phyloP scores from a whole-genome alignment of 2,329 filamentous ascomycete genomes.

The Rasamsonia emersonii region DNA sequence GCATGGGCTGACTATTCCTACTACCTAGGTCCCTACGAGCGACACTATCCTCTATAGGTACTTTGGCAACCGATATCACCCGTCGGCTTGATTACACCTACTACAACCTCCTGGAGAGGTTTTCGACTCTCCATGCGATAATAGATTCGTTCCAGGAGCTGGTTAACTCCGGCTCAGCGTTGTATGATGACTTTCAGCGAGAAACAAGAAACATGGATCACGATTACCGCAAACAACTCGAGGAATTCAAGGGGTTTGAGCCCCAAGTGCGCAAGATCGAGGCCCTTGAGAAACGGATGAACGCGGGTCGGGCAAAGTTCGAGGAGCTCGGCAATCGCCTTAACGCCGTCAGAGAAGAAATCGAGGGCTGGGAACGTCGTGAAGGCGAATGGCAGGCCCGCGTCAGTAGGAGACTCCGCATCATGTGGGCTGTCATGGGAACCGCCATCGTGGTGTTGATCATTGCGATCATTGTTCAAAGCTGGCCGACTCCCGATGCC shows the following conservation, averaged over 20 bases:
- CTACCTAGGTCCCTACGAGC: constrained; percentile 22
- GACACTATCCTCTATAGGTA: constrained; percentile 27
- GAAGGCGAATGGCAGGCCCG: constrained; percentile 35
- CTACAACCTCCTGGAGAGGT: constrained; percentile 39
- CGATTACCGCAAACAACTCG: constrained; percentile 29
- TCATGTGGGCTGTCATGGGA: constrained; percentile 27
- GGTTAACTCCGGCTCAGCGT: constrained; percentile 24
- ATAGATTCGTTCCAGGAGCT: constrained; percentile 36
- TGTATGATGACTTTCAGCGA: constrained; percentile 31
- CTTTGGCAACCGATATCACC: constrained; percentile 34
- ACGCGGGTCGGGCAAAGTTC: constrained; percentile 24
- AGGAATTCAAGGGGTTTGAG: constrained; percentile 29
- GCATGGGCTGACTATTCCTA: constrained; percentile 1
- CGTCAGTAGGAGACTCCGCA: constrained; percentile 28
- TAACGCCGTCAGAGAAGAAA: constrained; percentile 28
- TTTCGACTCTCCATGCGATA: constrained; percentile 31
- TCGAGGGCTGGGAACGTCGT: constrained; percentile 34
- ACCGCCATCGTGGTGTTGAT: constrained; percentile 20
- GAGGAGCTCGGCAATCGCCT: constrained; percentile 30
- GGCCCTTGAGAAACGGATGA: constrained; percentile 32
- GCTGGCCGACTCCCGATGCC: constrained; percentile 11
- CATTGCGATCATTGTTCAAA: constrained; percentile 21
- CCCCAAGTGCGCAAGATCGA: constrained; percentile 29
- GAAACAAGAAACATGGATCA: constrained; percentile 27
- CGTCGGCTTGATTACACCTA: constrained; percentile 41